Conservation (phyloP, 2,329 filamentous ascomycete genomes). For the Colletotrichum cereale region DNA sequence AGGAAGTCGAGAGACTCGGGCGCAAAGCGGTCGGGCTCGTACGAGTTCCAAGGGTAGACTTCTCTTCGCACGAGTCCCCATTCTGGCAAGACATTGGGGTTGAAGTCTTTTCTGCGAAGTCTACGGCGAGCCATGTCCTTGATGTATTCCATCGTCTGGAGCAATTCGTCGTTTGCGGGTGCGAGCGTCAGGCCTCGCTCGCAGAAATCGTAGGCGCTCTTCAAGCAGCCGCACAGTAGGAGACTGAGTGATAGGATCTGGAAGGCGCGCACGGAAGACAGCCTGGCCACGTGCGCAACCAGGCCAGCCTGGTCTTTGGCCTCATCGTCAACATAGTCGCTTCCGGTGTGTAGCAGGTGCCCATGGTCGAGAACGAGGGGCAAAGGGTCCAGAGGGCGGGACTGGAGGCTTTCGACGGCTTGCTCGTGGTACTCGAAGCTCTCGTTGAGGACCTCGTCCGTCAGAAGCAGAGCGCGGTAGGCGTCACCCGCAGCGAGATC, state of each 20-base stretch:
- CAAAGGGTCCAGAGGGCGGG: conserved; percentile 51
- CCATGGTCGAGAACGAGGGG: conserved; percentile 62
- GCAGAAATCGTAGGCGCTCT: conserved; percentile 76
- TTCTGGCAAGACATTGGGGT: conserved; percentile 73
- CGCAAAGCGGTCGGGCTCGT: conserved; percentile 79
- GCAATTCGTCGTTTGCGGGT: conserved; percentile 68
- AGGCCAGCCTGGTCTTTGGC: conserved; percentile 50
- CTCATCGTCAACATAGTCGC: conserved; percentile 50
- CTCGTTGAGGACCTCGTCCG: conserved; percentile 84
- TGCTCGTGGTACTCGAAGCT: conserved; percentile 85
- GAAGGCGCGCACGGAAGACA: conserved; percentile 69
- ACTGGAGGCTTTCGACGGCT: conserved; percentile 66
- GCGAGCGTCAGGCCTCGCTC: conserved; percentile 69
- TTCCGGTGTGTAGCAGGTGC: conserved; percentile 47
- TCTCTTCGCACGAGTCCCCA: conserved; percentile 77
- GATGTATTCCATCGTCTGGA: conserved; percentile 66
- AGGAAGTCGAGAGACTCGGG: conserved; percentile 76
- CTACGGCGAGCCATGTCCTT: conserved; percentile 63
- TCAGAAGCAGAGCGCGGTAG: conserved; percentile 88
- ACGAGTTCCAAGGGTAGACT: conserved; percentile 77
- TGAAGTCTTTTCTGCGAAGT: conserved; percentile 59
- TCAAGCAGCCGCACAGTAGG: conserved; percentile 75
- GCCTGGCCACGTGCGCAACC: conserved; percentile 57
- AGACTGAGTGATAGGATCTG: conserved; percentile 70
- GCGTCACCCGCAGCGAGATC: conserved; percentile 92